These are phyloP conservation scores for Penicillium thymicola DNA, from an alignment of 2,329 filamentous ascomycete species.

Conservation along the genomic window DNA sequence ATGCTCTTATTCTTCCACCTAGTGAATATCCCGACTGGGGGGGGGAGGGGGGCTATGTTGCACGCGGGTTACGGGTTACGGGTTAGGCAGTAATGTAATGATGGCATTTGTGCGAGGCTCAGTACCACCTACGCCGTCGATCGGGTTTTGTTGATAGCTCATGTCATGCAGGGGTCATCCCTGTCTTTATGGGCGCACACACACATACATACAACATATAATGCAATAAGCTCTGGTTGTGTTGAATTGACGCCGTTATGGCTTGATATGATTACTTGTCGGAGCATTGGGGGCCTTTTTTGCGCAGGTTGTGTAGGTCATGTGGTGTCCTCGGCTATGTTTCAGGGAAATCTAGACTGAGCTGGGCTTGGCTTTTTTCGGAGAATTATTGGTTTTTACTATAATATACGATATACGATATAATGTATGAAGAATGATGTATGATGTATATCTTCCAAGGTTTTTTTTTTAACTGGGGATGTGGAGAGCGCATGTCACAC, in stretches of 20 bases:
- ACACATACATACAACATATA: background rate
- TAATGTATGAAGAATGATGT: background rate
- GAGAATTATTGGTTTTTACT: background rate
- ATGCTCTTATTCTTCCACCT: background rate
- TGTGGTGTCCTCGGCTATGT: background rate
- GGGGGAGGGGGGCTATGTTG: background rate
- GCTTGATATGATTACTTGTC: background rate
- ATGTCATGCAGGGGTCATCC: background rate
- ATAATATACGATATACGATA: background rate
- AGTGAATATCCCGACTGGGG: background rate
- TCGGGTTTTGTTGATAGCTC: background rate
- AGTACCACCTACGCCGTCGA: background rate
- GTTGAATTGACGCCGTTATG: background rate
- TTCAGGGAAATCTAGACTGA: background rate
- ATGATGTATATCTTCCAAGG: background rate
- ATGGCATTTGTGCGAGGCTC: background rate
- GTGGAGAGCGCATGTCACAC: background rate
- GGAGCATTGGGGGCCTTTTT: background rate
- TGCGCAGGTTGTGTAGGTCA: conserved; percentile 4
- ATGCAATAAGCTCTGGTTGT: background rate
- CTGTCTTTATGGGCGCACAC: background rate
- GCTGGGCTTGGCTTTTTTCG: background rate
- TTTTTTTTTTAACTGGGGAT: background rate
- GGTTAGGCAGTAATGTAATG: background rate
- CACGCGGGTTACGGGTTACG: background rate